Evolutionary conservation across 2,329 filamentous ascomycete species (phyloP).

Genomic region (Alternaria longipes): DNA sequence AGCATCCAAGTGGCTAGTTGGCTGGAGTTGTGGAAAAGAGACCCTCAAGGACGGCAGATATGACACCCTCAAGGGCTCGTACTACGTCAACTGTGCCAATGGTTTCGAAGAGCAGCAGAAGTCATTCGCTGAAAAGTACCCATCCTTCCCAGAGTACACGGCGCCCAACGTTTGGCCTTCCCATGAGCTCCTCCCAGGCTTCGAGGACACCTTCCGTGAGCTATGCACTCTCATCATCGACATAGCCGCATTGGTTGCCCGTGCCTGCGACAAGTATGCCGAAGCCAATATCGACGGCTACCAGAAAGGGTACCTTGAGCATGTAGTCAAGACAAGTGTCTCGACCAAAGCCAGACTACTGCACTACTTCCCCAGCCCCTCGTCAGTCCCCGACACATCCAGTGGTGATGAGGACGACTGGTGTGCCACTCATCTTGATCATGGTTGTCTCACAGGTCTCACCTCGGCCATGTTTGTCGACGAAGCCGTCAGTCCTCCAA

Average conservation of each 20-base stretch:
- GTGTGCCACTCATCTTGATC: conserved; percentile 91
- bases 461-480: conserved; percentile 97
- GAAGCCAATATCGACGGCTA: conserved; percentile 80
- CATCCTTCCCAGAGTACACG: conserved; percentile 87
- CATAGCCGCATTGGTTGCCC: conserved; percentile 84
- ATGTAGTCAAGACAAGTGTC: conserved; percentile 82
- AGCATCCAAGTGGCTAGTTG: conserved; percentile 67
- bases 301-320: conserved; percentile 79
- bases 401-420: conserved; percentile 79
- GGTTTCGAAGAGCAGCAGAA: conserved; percentile 70
- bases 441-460: conserved; percentile 91
- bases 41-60: conserved; percentile 79
- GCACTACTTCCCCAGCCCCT: conserved; percentile 81
- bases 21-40: conserved; percentile 85
- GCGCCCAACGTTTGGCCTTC: conserved; percentile 89
- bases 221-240: conserved; percentile 89
- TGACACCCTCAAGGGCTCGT: conserved; percentile 83
- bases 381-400: conserved; percentile 25
- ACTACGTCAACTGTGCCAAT: conserved; percentile 79
- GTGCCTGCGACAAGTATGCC: conserved; percentile 89
- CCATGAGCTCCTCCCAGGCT: conserved; percentile 74
- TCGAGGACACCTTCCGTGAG: conserved; percentile 74
- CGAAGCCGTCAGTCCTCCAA: conserved; percentile 63
- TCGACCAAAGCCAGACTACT: conserved; percentile 91
- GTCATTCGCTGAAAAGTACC: conserved; percentile 56